A percentile compares a stretch with the other conserved stretches of the same genome.
phyloP scores from a whole-genome alignment of 2,329 filamentous ascomycete genomes.

The Fusarium sp. region DNA sequence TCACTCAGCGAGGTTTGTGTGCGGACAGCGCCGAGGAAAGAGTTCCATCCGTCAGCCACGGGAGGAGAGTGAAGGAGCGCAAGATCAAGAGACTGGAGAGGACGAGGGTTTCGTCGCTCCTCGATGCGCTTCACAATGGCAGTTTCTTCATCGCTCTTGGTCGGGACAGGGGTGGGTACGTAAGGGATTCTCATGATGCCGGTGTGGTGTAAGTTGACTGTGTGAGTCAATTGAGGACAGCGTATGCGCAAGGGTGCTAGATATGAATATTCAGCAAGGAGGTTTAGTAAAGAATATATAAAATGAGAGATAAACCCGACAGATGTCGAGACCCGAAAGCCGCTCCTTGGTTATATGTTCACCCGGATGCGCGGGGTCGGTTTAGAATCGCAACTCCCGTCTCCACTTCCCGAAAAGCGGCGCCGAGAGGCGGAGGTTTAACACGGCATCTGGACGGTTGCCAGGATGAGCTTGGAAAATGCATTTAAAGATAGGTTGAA shows the following conservation, averaged over 20 bases:
- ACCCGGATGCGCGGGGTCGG: constrained; percentile 44
- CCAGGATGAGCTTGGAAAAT: neutral
- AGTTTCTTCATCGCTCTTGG: constrained; percentile 58
- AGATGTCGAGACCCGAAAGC: constrained; percentile 1
- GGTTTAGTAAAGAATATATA: neutral
- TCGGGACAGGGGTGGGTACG: constrained; percentile 63
- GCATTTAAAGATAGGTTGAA: neutral
- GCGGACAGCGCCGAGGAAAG: constrained; percentile 73
- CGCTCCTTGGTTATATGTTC: constrained; percentile 45
- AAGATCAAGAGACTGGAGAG: constrained; percentile 80
- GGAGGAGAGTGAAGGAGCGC: constrained; percentile 79
- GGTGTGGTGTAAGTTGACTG: constrained; percentile 19
- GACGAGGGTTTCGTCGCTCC: constrained; percentile 74
- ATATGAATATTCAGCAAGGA: too few species aligned
- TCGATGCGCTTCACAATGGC: constrained; percentile 73
- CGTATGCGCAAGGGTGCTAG: neutral
- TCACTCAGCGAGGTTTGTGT: constrained; percentile 63
- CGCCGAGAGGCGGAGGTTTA: constrained; percentile 29
- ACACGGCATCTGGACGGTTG: constrained; percentile 17
- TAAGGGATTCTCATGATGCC: constrained; percentile 75
- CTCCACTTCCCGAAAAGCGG: constrained; percentile 46
- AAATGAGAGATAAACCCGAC: neutral
- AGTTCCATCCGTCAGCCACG: constrained; percentile 82
- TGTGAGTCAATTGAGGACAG: neutral
- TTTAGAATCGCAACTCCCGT: constrained; percentile 40